phyloP scores from a whole-genome alignment of 2,329 filamentous ascomycete genomes.

The Exutisphaerella laricina region DNA sequence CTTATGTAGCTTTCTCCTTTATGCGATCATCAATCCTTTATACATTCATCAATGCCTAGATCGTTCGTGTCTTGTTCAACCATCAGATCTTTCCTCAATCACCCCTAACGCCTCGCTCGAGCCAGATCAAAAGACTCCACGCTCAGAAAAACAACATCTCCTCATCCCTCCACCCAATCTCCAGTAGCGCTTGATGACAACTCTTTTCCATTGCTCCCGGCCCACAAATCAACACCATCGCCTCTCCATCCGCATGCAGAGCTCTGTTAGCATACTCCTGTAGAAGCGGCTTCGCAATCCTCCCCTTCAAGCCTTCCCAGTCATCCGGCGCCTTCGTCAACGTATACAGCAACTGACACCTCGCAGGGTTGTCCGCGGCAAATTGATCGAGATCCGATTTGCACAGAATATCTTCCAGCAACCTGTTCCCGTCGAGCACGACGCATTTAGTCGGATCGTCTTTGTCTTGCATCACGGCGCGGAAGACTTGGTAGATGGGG shows the following conservation, averaged over 20 bases:
- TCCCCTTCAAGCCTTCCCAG: constrained; percentile 65
- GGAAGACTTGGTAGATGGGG: constrained; percentile 79
- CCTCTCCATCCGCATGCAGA: constrained; percentile 34
- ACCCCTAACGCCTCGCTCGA: background rate
- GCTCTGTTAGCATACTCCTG: constrained; percentile 49
- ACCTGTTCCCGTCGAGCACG: constrained; percentile 72
- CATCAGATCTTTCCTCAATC: no score
- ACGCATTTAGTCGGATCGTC: constrained; percentile 62
- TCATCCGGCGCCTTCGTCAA: constrained; percentile 57
- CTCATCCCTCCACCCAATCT: constrained; percentile 65
- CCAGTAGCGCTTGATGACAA: constrained; percentile 51
- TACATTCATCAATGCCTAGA: no score
- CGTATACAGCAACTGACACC: constrained; percentile 62
- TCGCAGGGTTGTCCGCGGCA: constrained; percentile 47
- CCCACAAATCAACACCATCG: constrained; percentile 71
- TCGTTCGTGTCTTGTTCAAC: no score
- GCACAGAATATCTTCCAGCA: constrained; percentile 77
- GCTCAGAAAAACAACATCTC: constrained; percentile 69
- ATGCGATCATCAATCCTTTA: no score
- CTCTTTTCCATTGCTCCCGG: constrained; percentile 68
- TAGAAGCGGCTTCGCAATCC: constrained; percentile 60
- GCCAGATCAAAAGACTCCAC: background rate
- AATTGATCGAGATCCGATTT: constrained; percentile 64
- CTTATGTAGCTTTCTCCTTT: no score
- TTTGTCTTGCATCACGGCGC: constrained; percentile 62